Evolutionary conservation across 2,329 filamentous ascomycete species (phyloP), one percentile per base, ranked within the genome.

Genomic region (Claviceps sp.): DNA sequence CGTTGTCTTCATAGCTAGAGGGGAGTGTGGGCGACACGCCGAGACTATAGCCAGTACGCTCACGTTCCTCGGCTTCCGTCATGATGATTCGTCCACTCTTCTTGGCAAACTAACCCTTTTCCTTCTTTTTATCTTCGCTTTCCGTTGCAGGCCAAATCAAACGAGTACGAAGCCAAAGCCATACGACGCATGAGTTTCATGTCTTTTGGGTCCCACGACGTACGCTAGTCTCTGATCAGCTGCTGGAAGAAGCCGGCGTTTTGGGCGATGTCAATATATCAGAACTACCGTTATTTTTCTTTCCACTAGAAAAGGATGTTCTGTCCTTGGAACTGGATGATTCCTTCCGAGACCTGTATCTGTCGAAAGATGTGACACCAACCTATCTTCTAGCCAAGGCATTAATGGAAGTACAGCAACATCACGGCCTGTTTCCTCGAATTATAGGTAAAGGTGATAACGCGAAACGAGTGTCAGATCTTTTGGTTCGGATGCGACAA

Each of bases 381-480:
- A 83, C 89, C 24, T 95, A 91, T 62, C 76, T 95, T 38, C 78
- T 95, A 57, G 89, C 93, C 50, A 88, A 85, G 67, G 91, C 93
- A 22, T 75, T 98, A 57, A 98, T 98, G 93, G 82, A 85, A 37
- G 82, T 98, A 55, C 93, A 98, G 66, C 84, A 88, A 63, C 84
- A 85, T 60, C 85, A 96, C 69, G 94, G 93, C 2, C 79, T 98
- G 13, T 97, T 98, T 59, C 94, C 93, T 26, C 82, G 91, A 14
- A 93, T 98, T 54, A 84, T 94, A 47, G 93, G 93, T 30, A 97
- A 98, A 69, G 93, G 93, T 20, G 90, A 98, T 60, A 90, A 95
- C 65, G 91, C 89, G 38, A 90, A 91, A 63, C 82, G 83, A 48
- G 79, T 98, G 2, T 86, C 89, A 45, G 90, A 97, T 63, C 75